Evolutionary conservation across 2,329 filamentous ascomycete species (phyloP).

Genomic region (Fusarium pseudonygamai): DNA sequence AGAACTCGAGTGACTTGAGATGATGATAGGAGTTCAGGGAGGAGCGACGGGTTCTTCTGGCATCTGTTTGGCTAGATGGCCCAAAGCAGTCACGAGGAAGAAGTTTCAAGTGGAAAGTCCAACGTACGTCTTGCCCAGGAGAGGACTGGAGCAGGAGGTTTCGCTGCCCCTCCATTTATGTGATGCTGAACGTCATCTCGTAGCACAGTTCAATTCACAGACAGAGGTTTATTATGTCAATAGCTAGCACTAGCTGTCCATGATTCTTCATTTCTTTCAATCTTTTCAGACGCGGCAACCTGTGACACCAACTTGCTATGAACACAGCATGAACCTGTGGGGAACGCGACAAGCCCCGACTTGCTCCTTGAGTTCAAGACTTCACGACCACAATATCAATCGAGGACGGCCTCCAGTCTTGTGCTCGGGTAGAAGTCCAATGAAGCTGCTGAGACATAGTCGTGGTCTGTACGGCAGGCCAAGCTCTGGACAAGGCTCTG

Average conservation of each 20-base stretch:
- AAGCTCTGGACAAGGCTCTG: neutral
- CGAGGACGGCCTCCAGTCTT: neutral
- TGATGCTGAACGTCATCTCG: neutral
- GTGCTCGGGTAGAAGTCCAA: neutral
- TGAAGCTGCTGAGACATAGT: neutral
- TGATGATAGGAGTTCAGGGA: neutral
- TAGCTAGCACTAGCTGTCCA: neutral
- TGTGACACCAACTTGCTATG: neutral
- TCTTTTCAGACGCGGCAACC: neutral
- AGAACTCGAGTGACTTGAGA: neutral
- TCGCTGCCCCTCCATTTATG: neutral
- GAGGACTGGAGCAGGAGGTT: neutral
- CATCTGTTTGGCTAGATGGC: rapidly evolving
- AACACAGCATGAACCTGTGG: neutral
- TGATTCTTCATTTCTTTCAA: neutral
- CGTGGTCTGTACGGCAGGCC: neutral
- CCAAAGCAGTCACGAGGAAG: neutral
- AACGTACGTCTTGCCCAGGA: neutral
- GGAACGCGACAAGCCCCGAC: no score
- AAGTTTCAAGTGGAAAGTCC: neutral
- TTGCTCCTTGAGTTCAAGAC: no score
- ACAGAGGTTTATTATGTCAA: neutral
- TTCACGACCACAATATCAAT: neutral
- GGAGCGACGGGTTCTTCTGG: neutral
- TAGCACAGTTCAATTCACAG: neutral